Conservation (phyloP, 1,139 yeast species). For the Waltiozyma sp. region DNA sequence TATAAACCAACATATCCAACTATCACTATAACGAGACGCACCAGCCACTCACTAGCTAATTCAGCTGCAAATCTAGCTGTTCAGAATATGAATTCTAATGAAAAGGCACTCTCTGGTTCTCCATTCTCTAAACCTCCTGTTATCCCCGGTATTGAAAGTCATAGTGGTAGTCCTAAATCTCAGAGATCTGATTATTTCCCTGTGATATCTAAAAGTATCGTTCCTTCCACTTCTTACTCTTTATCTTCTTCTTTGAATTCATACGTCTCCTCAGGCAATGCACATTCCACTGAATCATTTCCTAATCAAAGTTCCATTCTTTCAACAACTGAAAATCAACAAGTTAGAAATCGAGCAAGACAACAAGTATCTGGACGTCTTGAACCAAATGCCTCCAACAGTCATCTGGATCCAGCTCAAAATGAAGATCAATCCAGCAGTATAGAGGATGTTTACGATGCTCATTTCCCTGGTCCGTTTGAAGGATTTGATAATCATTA, state of each 20-base stretch:
- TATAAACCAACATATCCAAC: neutral
- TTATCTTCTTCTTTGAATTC: neutral
- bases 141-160: neutral
- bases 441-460: neutral
- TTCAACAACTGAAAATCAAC: too few relatives aligned
- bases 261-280: neutral
- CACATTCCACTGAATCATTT: neutral
- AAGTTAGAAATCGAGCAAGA: too few relatives aligned
- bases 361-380: too few relatives aligned
- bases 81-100: neutral
- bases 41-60: neutral
- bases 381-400: too few relatives aligned
- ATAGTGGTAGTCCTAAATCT: neutral
- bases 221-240: neutral
- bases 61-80: conserved; percentile 6
- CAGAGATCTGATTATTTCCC: neutral
- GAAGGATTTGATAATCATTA: neutral
- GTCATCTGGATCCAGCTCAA: neutral
- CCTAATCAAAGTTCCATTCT: neutral
- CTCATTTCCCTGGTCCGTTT: neutral
- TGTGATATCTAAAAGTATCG: neutral
- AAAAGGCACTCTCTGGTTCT: neutral
- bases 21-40: neutral
- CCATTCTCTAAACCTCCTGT: neutral
- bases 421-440: neutral